Evolutionary conservation across 805 yeast species (phyloP).

Genomic region (Cyberlindnera maritima): DNA sequence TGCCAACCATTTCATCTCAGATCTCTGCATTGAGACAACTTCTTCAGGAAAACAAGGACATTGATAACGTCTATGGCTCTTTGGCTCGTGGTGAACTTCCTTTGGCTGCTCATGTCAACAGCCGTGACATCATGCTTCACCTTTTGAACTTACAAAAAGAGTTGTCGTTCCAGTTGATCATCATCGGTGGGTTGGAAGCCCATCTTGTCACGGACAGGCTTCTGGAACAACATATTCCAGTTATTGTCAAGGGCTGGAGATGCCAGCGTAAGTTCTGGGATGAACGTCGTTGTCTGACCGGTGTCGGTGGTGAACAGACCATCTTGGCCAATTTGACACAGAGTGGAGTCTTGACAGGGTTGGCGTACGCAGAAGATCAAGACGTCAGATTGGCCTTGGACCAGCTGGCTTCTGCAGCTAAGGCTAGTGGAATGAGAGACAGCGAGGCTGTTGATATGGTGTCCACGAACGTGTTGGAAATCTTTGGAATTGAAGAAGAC

Average conservation of each 20-base stretch:
- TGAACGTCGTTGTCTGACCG: constrained; percentile 10
- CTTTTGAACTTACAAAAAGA: constrained; percentile 2
- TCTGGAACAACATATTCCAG: constrained; percentile 3
- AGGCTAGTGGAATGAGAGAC: not conserved
- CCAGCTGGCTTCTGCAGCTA: constrained; percentile 4
- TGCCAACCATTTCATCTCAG: constrained; percentile 9
- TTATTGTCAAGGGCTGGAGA: constrained; percentile 7
- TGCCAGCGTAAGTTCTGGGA: constrained; percentile 13
- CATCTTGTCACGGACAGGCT: constrained; percentile 3
- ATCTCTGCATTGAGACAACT: constrained; percentile 2
- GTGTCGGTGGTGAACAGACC: constrained; percentile 10
- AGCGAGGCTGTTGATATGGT: constrained; percentile 1
- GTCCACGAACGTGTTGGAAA: constrained; percentile 2
- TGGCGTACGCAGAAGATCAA: constrained; percentile 9
- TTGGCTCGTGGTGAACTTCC: constrained; percentile 8
- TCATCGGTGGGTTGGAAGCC: constrained; percentile 10
- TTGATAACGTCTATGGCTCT: constrained; percentile 4
- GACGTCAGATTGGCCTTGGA: constrained; percentile 9
- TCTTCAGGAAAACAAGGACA: not conserved
- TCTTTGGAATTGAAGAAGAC: constrained; percentile 1
- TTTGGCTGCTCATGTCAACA: constrained; percentile 8
- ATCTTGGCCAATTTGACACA: constrained; percentile 5
- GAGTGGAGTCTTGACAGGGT: constrained; percentile 5
- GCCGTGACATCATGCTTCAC: constrained; percentile 4
- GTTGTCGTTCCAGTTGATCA: constrained; percentile 2